A percentile compares a stretch with the other conserved stretches of the same genome.
These are phyloP conservation scores for Lupinus albus DNA, from an alignment of 306 rosid species.

Conservation along the genomic window DNA sequence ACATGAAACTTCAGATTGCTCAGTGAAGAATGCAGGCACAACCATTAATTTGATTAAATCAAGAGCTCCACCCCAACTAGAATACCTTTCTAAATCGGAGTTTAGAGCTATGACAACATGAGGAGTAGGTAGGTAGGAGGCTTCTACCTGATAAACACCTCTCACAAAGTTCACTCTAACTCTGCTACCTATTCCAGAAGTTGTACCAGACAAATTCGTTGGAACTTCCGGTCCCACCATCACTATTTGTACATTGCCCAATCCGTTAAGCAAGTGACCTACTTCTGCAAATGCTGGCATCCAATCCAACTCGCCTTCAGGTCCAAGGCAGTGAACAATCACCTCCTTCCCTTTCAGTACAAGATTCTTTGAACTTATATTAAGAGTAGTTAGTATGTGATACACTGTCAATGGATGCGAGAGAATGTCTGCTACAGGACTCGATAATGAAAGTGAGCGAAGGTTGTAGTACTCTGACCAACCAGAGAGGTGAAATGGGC, in stretches of 20 bases:
- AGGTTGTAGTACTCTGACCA: constrained; percentile 70
- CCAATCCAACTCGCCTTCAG: constrained; percentile 77
- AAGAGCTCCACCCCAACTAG: constrained; percentile 42
- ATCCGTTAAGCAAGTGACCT: constrained; percentile 63
- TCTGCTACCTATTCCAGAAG: constrained; percentile 45
- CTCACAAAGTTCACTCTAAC: constrained; percentile 47
- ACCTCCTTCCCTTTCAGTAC: constrained; percentile 63
- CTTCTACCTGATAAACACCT: constrained; percentile 49
- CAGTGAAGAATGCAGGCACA: constrained; percentile 44
- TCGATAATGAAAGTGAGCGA: constrained; percentile 60
- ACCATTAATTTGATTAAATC: constrained; percentile 41
- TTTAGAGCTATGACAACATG: constrained; percentile 43
- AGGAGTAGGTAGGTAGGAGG: constrained; percentile 40
- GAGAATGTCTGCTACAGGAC: constrained; percentile 62
- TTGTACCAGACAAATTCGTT: constrained; percentile 41
- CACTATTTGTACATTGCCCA: constrained; percentile 55
- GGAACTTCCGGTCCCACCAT: constrained; percentile 48
- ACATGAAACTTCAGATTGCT: constrained; percentile 42
- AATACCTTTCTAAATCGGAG: constrained; percentile 40
- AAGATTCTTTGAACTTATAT: constrained; percentile 62
- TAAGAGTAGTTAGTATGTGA: constrained; percentile 61
- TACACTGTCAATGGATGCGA: constrained; percentile 64
- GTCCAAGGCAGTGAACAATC: constrained; percentile 66
- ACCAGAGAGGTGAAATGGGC: constrained; percentile 58
- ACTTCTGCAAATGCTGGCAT: constrained; percentile 66